Percentiles rank a stretch among this genome's conserved stretches.
Conservation (phyloP, 306 rosid genomes). For the Castanea sativa region DNA sequence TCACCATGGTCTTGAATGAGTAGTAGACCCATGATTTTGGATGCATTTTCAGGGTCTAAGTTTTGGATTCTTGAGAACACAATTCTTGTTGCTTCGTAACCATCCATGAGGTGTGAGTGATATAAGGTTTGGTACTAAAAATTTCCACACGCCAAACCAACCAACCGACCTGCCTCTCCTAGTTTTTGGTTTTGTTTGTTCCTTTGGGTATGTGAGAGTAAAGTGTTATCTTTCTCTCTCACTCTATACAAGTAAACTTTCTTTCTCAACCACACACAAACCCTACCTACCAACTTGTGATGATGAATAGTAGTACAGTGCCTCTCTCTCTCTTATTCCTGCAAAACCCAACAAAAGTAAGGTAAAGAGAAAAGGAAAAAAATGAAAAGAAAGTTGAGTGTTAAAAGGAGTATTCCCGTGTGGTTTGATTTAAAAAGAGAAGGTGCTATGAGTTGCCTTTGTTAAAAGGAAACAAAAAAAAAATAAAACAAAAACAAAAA, state of each 20-base stretch:
- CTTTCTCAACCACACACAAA: conserved; percentile 78
- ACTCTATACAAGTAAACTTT: conserved; percentile 56
- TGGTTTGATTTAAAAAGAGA: conserved; percentile 57
- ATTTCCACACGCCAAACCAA: conserved; percentile 41
- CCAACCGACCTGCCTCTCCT: background rate
- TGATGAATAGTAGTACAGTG: conserved; percentile 41
- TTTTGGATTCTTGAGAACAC: conserved; percentile 86
- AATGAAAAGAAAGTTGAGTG: conserved; percentile 41
- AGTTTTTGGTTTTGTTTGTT: background rate
- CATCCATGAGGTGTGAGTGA: conserved; percentile 56
- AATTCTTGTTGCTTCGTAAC: conserved; percentile 86
- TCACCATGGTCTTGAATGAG: conserved; percentile 94
- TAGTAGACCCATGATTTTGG: conserved; percentile 94
- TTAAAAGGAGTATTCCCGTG: conserved; percentile 81
- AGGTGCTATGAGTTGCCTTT: conserved; percentile 37
- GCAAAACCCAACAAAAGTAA: conserved; percentile 57
- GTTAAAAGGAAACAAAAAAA: conserved; percentile 26
- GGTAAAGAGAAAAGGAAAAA: conserved; percentile 28
- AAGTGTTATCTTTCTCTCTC: conserved; percentile 16
- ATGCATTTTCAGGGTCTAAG: conserved; percentile 96
- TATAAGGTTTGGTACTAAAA: conserved; percentile 25
- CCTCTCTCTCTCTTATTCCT: conserved; percentile 66
- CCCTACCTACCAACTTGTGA: conserved; percentile 65
- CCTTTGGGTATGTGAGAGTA: background rate
- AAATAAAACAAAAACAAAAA: background rate